Base-by-base conservation (phyloP, 208 protist species). In the Crithidia thermophila region DNA sequence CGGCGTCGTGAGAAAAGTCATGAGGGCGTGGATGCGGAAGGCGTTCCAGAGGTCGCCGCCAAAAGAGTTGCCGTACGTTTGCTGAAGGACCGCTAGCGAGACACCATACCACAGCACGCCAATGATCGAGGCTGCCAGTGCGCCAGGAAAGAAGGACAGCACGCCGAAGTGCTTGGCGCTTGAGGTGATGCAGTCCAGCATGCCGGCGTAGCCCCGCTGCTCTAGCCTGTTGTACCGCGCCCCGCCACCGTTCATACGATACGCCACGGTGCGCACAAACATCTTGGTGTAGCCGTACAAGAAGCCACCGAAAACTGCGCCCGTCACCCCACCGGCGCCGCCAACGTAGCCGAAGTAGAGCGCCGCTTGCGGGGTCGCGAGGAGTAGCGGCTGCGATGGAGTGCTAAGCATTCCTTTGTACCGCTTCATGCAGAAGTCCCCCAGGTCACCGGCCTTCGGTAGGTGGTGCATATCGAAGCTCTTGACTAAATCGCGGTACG, bases 401-500 rank as follows among this genome's bases (percentile, higher is more conserved):
- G 83, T 92, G 25, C 57, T 60, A 6, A 91, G 59, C 87, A 97
- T 94, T 7, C 91, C 91, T 11, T 75, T 81, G 68, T 94, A 97
- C 6, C 91, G 88, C 21, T 67, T 74, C 33, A 77, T 42, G 40
- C 51, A 78, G 63, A 84, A 93, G 25, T 87, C 62, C 30, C 60
- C 68, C n/a, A 69, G 53, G 30, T 85, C 61, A 31, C 81, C 36
- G 49, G 56, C 40, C 23, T 47, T 72, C 11, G 59, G 68, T 31
- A 60, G 52, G 31, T 36, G 21, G 6, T 58, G 49, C 18, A 80
- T 27, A 34, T 75, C 64, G 49, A 89, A 86, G 0, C 67, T 33
- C 56, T 97, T 97, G 6, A 84, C 81, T 27, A 87, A 90, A 63
- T 97, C 91, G 14, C 91, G 77, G 64, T 94, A 97, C 6, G 91